Evolutionary conservation across 1,284 basidiomycete genomes (phyloP), one percentile per base, ranked within the genome.

Genomic region (Trichosporon sp.): DNA sequence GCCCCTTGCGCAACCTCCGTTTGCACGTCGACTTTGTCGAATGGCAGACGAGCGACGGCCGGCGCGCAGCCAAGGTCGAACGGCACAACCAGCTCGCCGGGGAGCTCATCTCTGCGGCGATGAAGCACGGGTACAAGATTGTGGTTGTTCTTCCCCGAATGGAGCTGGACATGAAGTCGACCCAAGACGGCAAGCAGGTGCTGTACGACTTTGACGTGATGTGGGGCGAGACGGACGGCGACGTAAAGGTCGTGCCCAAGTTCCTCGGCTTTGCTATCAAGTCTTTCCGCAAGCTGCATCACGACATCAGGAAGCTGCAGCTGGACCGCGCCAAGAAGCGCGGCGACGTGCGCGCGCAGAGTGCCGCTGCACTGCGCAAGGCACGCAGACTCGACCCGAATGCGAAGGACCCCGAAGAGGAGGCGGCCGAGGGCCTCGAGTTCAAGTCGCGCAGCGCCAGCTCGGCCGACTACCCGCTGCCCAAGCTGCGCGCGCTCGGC

Each of bases 401-500:
- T 15, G 56, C 13, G 2, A 58, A 58, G 18, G 56, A 65, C 47
- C 69, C 62, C 18, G 42, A 63, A 47, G 62, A n/a, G 64, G 34
- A 51, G 38, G 29, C 65, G n/a, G 53, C 62, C 15, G 68, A 56
- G 68, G 56, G 42, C 32, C 58, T 75, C 32, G 12, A 31, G 18
- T 73, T 72, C 70, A 62, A 69, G 68, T 67, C 70, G 42, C 68
- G 76, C 53, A 66, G 71, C 23, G 56, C 71, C 44, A 69, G 68
- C 1, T 68, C 75, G 38, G 70, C 64, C 27, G 72, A 72, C 32
- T 70, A 76, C 53, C 78, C 79, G 13, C 69, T 81, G 6, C 84
- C 83, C 65, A 91, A 90, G 31, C 89, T 95, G 86, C 87, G 90
- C 62, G 91, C 93, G 77, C 84, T 95, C 9, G 93, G 93, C 38